A percentile compares a stretch with the other conserved stretches of the same genome.
Conservation (phyloP, 306 rosid genomes). For the Abrus pulchellus region DNA sequence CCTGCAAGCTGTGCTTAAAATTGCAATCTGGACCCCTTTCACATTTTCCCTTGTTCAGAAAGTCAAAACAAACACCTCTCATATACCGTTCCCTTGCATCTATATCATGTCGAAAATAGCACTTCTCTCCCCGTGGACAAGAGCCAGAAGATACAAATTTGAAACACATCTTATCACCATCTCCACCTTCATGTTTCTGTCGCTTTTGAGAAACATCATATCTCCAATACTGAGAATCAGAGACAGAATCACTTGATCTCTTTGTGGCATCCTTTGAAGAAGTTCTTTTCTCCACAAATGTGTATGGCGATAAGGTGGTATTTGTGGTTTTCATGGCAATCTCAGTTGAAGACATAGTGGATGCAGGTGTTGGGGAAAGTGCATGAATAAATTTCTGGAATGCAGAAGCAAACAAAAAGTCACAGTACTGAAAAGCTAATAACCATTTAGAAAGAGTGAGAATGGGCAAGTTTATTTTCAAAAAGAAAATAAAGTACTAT, state of each 20-base stretch:
- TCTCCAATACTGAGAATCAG: slow-evolving; percentile 96
- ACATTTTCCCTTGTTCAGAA: slow-evolving; percentile 90
- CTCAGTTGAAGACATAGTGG: slow-evolving; percentile 83
- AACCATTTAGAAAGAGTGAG: slow-evolving; percentile 2
- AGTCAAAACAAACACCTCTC: slow-evolving; percentile 96
- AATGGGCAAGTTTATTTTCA: slow-evolving; percentile 17
- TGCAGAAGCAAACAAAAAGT: slow-evolving; percentile 45
- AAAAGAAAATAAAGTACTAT: slow-evolving; percentile 22
- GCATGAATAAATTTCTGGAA: slow-evolving; percentile 98
- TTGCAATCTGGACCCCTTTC: slow-evolving; percentile 92
- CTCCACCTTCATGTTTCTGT: slow-evolving; percentile 72
- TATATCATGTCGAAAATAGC: slow-evolving; percentile 82
- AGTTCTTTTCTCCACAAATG: slow-evolving; percentile 47
- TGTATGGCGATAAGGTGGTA: slow-evolving; percentile 85
- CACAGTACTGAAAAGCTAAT: slow-evolving; percentile 42
- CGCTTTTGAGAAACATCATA: slow-evolving; percentile 90
- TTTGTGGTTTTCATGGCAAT: slow-evolving; percentile 72
- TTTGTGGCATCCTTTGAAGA: slow-evolving; percentile 63
- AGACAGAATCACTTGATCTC: slow-evolving; percentile 63
- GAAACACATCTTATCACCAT: slow-evolving; percentile 78
- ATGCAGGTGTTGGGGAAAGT: slow-evolving; percentile 90
- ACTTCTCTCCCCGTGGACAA: slow-evolving; percentile 88
- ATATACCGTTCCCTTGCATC: slow-evolving; percentile 78
- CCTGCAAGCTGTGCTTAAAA: slow-evolving; percentile 81
- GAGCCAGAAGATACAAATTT: slow-evolving; percentile 87